Conservation (phyloP, 2,329 filamentous ascomycete genomes). For the Amauroascus niger region DNA sequence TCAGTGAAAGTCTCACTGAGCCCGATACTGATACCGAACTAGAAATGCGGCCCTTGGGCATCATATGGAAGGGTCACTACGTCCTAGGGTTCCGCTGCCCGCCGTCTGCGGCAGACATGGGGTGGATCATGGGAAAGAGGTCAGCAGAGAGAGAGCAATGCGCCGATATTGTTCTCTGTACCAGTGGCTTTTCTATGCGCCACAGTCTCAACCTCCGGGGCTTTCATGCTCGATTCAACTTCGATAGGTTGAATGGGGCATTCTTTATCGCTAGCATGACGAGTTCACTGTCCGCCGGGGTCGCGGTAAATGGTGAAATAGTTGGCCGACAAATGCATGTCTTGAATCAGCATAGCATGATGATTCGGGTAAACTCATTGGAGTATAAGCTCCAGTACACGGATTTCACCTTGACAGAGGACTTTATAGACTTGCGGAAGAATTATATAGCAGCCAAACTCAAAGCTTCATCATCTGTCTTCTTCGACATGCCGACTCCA, state of each 20-base stretch:
- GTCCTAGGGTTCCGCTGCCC: not conserved
- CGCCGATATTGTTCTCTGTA: no score
- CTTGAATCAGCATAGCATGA: not conserved
- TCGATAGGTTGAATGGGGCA: not conserved
- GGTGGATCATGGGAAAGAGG: not conserved
- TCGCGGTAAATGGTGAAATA: not conserved
- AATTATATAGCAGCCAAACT: not conserved
- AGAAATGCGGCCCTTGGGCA: no score
- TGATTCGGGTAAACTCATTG: not conserved
- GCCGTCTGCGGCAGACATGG: not conserved
- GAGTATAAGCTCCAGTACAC: slow-evolving; percentile 3
- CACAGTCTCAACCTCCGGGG: not conserved
- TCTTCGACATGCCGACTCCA: not conserved
- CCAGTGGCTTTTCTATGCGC: no score
- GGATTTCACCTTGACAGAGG: not conserved
- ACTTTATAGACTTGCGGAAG: not conserved
- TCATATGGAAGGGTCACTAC: not conserved
- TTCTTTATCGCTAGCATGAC: not conserved
- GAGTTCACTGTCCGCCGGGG: not conserved
- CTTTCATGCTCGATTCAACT: slow-evolving; percentile 3
- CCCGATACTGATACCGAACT: no score
- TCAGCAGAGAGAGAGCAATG: not conserved
- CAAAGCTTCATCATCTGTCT: not conserved
- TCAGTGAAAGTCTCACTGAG: no score
- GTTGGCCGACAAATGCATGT: not conserved